phyloP scores from a whole-genome alignment of 73 alveolate genomes.

The Paraurostyla sp. region DNA sequence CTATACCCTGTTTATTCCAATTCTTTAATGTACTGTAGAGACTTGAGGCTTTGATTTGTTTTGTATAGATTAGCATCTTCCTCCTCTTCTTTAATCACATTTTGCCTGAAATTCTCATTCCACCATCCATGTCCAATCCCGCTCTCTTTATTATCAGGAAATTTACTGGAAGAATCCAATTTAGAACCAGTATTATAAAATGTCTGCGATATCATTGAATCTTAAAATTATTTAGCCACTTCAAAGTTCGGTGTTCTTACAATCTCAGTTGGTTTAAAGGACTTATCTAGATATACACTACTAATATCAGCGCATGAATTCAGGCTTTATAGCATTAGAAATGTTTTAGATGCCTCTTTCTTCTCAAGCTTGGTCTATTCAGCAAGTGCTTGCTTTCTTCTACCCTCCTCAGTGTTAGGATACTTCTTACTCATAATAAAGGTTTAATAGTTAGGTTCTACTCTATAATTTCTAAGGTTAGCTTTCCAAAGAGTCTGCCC shows the following conservation, averaged over 20 bases:
- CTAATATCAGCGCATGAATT: not conserved
- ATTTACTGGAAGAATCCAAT: not conserved
- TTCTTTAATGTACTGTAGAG: not conserved
- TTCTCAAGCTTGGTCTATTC: not conserved
- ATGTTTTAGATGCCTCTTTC: not conserved
- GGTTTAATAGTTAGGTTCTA: not conserved
- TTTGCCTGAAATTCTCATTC: not conserved
- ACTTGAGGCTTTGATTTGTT: conserved; percentile 1
- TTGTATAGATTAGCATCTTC: not conserved
- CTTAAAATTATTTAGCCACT: not conserved
- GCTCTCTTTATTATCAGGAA: no score
- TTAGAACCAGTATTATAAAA: not conserved
- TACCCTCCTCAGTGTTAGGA: not conserved
- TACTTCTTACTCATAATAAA: not conserved
- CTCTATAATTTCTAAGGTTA: conserved; percentile 19
- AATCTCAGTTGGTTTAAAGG: conserved; percentile 35
- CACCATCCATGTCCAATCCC: not conserved
- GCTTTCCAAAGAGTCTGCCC: conserved; percentile 47
- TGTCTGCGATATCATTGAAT: not conserved
- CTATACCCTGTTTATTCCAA: not conserved
- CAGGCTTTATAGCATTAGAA: not conserved
- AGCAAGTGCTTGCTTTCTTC: not conserved
- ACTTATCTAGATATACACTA: conserved; percentile 34
- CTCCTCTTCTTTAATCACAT: not conserved
- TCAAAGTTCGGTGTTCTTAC: conserved; percentile 37